A percentile compares a stretch with the other conserved stretches of the same genome.
Evolutionary conservation across 2,329 filamentous ascomycete genomes (phyloP).

Genomic region (Pseudocercospora macadamiae): DNA sequence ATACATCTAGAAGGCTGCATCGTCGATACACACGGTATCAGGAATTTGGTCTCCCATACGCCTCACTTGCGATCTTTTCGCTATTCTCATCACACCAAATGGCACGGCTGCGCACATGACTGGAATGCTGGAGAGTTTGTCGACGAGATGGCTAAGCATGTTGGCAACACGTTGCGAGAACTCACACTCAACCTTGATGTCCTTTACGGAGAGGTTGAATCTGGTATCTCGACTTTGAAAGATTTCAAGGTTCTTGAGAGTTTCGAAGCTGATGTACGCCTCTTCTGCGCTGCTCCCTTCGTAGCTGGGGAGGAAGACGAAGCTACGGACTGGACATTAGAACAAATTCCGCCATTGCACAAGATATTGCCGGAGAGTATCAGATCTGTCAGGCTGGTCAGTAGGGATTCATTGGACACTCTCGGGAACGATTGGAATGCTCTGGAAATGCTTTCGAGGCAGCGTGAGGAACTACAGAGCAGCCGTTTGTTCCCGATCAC

Average conservation of each 20-base stretch:
- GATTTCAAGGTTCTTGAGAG: conserved; percentile 11
- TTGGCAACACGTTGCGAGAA: background rate
- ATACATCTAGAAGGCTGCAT: conserved; percentile 14
- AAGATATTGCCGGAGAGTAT: background rate
- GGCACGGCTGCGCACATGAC: conserved; percentile 15
- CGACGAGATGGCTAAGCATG: conserved; percentile 6
- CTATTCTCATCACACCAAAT: conserved; percentile 19
- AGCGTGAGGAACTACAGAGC: no score
- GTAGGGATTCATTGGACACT: background rate
- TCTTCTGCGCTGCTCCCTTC: background rate
- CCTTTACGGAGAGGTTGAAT: conserved; percentile 1
- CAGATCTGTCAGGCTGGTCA: background rate
- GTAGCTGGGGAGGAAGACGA: no score
- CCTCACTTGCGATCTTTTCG: conserved; percentile 8
- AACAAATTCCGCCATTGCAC: background rate
- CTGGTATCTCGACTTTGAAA: conserved; percentile 10
- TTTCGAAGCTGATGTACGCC: conserved; percentile 6
- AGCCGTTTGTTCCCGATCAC: no score
- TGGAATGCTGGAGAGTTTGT: conserved; percentile 15
- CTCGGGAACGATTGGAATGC: no score
- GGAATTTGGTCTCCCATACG: conserved; percentile 8
- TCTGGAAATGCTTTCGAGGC: no score
- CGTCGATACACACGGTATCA: conserved; percentile 11
- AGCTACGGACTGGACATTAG: background rate
- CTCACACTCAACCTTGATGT: conserved; percentile 9